Percentiles rank a stretch among this genome's conserved stretches.
phyloP scores from a whole-genome alignment of 352 stramenopile genomes.

The Phytopythium cucurbitacearum region DNA sequence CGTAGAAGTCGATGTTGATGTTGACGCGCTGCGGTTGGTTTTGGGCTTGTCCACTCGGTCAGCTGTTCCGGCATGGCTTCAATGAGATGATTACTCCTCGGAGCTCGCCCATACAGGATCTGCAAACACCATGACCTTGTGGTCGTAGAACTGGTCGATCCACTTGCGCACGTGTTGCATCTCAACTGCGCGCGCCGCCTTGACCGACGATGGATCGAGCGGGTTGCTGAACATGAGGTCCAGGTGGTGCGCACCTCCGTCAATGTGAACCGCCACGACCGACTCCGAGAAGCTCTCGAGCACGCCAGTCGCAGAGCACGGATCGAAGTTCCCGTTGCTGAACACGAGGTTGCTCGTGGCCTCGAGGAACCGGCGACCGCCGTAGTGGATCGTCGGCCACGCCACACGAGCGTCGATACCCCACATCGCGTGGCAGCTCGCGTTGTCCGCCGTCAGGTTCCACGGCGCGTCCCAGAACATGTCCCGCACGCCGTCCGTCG shows the following conservation, averaged over 20 bases:
- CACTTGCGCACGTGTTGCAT: slow-evolving; percentile 52
- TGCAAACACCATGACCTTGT: slow-evolving; percentile 2
- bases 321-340: slow-evolving; percentile 89
- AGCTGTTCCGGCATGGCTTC: too few species aligned
- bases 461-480: slow-evolving; percentile 66
- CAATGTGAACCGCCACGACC: slow-evolving; percentile 32
- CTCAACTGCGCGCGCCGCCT: slow-evolving; percentile 34
- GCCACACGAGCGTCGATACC: slow-evolving; percentile 28
- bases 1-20: too few species aligned
- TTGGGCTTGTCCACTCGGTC: too few species aligned
- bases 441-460: slow-evolving; percentile 39
- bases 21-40: too few species aligned
- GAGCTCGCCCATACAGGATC: too few species aligned
- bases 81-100: too few species aligned
- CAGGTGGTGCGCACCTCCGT: slow-evolving; percentile 50
- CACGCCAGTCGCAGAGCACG: slow-evolving; percentile 83
- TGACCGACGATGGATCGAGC: slow-evolving; percentile 46
- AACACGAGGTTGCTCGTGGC: slow-evolving; percentile 88
- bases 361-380: slow-evolving; percentile 33
- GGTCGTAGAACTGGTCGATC: slow-evolving; percentile 32
- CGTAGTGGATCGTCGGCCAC: slow-evolving; percentile 48
- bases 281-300: slow-evolving; percentile 37
- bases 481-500: slow-evolving; percentile 45
- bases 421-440: slow-evolving; percentile 37
- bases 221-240: slow-evolving; percentile 80